phyloP scores from a whole-genome alignment of 1,284 basidiomycete genomes.

The Puccinia horiana region DNA sequence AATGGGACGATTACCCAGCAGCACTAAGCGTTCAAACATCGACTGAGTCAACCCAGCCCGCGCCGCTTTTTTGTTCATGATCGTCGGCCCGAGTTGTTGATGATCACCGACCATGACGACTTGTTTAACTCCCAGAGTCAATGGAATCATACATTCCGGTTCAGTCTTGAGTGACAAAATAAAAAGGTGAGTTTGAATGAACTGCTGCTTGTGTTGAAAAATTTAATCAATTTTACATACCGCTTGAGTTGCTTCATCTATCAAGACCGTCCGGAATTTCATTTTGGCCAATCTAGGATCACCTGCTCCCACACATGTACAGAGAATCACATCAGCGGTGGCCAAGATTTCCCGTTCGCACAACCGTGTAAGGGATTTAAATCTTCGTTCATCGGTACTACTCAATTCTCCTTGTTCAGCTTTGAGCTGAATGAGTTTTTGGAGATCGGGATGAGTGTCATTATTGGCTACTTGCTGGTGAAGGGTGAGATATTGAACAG shows the following conservation, averaged over 20 bases:
- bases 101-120: constrained; percentile 98
- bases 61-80: constrained; percentile 99
- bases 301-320: constrained; percentile 96
- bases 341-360: constrained; percentile 96
- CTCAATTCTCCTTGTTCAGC: constrained; percentile 95
- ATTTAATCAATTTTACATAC: constrained; percentile 63
- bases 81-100: constrained; percentile 96
- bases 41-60: constrained; percentile 95
- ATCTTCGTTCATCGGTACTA: constrained; percentile 94
- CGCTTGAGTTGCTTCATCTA: constrained; percentile 98
- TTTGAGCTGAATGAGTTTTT: constrained; percentile 96
- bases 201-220: not conserved
- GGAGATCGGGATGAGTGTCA: constrained; percentile 82
- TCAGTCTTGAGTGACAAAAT: constrained; percentile 53
- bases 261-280: constrained; percentile 96
- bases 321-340: constrained; percentile 96
- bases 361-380: constrained; percentile 88
- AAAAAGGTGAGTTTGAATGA: not conserved
- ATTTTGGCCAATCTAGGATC: constrained; percentile 92
- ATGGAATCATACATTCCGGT: constrained; percentile 96
- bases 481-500: constrained; percentile 86
- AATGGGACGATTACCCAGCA: constrained; percentile 92
- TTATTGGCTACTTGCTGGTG: constrained; percentile 97
- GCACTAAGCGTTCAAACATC: constrained; percentile 92
- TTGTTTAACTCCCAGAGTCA: constrained; percentile 97